phyloP scores from a whole-genome alignment of 306 rosid species.

The Senna siamea region DNA sequence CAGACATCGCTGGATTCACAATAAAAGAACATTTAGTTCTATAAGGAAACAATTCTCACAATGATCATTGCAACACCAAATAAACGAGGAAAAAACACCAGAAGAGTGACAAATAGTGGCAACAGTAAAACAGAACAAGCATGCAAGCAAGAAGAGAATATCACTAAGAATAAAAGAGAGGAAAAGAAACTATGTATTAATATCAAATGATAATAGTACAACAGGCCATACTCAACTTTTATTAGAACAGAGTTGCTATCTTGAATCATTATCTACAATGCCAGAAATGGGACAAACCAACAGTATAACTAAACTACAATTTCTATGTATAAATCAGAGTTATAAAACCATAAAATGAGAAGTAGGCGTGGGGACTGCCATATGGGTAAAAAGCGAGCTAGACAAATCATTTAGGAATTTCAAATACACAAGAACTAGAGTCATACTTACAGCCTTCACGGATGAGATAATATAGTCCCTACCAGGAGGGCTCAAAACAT shows the following conservation, averaged over 20 bases:
- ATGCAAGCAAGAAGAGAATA: not conserved
- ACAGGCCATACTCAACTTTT: not conserved
- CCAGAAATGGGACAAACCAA: conserved; percentile 15
- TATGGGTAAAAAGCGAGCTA: conserved; percentile 7
- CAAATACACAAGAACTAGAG: conserved; percentile 13
- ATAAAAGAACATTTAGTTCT: conserved; percentile 20
- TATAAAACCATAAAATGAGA: conserved; percentile 17
- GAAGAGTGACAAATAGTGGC: conserved; percentile 19
- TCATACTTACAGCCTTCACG: conserved; percentile 77
- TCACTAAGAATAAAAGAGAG: not conserved
- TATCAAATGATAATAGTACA: conserved; percentile 19
- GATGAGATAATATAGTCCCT: conserved; percentile 75
- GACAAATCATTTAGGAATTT: not conserved
- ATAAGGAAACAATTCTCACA: conserved; percentile 15
- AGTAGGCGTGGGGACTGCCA: not conserved
- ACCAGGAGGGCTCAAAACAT: conserved; percentile 73
- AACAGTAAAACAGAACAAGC: conserved; percentile 1
- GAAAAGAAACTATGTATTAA: conserved; percentile 11
- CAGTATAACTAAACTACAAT: conserved; percentile 11
- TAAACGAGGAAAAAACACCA: conserved; percentile 26
- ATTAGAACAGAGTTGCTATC: conserved; percentile 5
- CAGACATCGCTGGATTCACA: conserved; percentile 86
- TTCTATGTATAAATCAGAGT: conserved; percentile 1
- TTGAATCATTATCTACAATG: conserved; percentile 25
- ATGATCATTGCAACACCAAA: conserved; percentile 17